phyloP scores from a whole-genome alignment of 352 stramenopile species.

The Lagenidium giganteum region DNA sequence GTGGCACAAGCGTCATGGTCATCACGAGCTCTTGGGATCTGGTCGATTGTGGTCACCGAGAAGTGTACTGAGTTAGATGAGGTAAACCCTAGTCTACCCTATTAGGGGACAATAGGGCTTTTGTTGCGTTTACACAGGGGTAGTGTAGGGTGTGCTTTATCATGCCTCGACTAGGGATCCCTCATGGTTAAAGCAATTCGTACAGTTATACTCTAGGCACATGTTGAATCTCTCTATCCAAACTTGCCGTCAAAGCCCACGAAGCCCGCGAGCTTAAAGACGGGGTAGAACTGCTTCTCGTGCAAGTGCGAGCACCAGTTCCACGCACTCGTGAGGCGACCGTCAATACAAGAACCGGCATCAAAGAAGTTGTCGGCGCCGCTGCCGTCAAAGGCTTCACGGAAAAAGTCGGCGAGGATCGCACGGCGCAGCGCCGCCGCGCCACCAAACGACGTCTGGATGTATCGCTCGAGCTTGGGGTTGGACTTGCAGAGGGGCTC shows the following conservation, averaged over 20 bases:
- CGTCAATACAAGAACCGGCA: slow-evolving; percentile 95
- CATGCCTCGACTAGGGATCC: too few species aligned
- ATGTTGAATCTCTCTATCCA: too few species aligned
- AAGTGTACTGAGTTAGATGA: too few species aligned
- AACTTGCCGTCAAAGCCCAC: slow-evolving; percentile 97
- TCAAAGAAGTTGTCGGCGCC: slow-evolving; percentile 95
- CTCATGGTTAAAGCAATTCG: slow-evolving; percentile 30
- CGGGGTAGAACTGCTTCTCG: slow-evolving; percentile 92
- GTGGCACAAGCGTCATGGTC: too few species aligned
- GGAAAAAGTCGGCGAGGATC: slow-evolving; percentile 96
- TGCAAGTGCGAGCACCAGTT: slow-evolving; percentile 96
- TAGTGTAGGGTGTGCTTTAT: too few species aligned
- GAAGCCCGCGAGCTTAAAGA: slow-evolving; percentile 97
- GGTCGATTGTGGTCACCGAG: too few species aligned
- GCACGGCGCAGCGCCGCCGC: slow-evolving; percentile 77
- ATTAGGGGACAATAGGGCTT: too few species aligned
- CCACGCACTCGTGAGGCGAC: slow-evolving; percentile 94
- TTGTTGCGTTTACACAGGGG: too few species aligned
- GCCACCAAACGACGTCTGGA: slow-evolving; percentile 82
- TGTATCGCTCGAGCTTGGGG: slow-evolving; percentile 51
- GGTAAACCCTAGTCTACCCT: too few species aligned
- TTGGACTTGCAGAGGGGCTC: slow-evolving; percentile 46
- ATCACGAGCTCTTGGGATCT: too few species aligned
- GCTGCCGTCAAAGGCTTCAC: slow-evolving; percentile 94
- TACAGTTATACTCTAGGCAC: too few species aligned